Percentiles rank a stretch among this genome's conserved stretches.
phyloP scores from a whole-genome alignment of 192 early-diverging fungal species.

The Funneliformis mosseae region DNA sequence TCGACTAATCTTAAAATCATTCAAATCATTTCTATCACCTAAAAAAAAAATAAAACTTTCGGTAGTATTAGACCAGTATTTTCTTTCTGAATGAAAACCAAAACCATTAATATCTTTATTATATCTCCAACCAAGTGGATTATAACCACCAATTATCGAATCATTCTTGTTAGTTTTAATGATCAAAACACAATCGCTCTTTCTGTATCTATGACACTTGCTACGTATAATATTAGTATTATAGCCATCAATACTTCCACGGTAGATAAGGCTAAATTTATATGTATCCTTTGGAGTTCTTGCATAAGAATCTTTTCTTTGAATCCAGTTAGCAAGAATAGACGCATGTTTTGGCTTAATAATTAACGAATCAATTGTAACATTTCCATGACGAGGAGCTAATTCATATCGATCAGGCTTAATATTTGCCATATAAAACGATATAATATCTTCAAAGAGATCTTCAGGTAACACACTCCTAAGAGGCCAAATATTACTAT shows the following conservation, averaged over 20 bases:
- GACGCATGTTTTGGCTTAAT: background rate
- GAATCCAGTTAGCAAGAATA: too few species aligned
- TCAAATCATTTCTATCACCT: too few species aligned
- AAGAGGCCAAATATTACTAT: background rate
- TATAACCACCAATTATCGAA: background rate
- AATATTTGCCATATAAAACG: background rate
- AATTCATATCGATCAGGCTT: too few species aligned
- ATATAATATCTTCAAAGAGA: background rate
- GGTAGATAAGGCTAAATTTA: slow-evolving; percentile 6
- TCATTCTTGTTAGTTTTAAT: background rate
- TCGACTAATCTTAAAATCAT: background rate
- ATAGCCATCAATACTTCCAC: background rate
- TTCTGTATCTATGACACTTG: background rate
- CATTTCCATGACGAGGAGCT: too few species aligned
- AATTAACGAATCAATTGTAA: too few species aligned
- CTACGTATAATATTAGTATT: background rate
- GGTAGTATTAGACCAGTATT: too few species aligned
- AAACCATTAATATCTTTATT: too few species aligned
- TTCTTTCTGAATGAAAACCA: too few species aligned
- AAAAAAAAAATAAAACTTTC: too few species aligned
- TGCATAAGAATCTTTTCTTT: background rate
- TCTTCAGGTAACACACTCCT: background rate
- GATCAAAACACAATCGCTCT: background rate
- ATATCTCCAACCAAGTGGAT: too few species aligned
- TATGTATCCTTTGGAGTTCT: background rate